Base-by-base conservation (phyloP, 139 green algal genomes). In the Trebouxia sp. region DNA sequence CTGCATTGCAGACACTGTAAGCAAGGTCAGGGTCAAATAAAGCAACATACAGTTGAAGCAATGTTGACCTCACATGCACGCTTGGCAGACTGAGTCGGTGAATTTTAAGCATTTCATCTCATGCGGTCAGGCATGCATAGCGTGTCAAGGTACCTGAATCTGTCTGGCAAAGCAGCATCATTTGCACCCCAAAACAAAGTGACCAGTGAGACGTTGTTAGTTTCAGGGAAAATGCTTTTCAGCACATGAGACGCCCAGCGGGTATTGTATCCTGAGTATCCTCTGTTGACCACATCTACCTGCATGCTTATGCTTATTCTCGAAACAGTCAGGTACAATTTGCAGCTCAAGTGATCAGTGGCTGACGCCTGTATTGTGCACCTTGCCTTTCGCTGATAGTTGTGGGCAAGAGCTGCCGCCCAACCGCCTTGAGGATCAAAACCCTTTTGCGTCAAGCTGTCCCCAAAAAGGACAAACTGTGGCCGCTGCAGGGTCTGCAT, bases 101-200 rank as follows among this genome's bases (percentile, higher is more conserved):
- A n/a, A n/a, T n/a, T n/a, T n/a, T n/a, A n/a, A n/a, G n/a, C n/a
- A n/a, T 15, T 37, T 51, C 15, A n/a, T 17, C 66, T 76, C 1
- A 30, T 76, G 3, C 24, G 66, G 32, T 55, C 5, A 51, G 20
- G 6, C 30, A 75, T 50, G 65, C 11, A 32, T 12, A 47, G 65
- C 65, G 47, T 45, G 28, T 32, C 20, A 17, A 48, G 75, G 70
- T 39, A 91, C 87, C 80, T 87, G 39, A 80, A 76, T 24, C 89
- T 80, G 7, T 91, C 88, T 1, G 91, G 89, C 41, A 94, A 76
- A 5, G 92, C 93, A 6, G 94, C 93, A 76, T 98, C 95, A 75
- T 98, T 98, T 42, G 95, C 95, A 10, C 95, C 95, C 75, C 98
- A 95, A 55, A 92, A 98, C 0, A 98, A 74, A 0, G 92, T 94